A percentile compares a stretch with the other conserved stretches of the same genome.
phyloP scores from a whole-genome alignment of 768 basidiomycete species.

The Boletus eberwhitei region DNA sequence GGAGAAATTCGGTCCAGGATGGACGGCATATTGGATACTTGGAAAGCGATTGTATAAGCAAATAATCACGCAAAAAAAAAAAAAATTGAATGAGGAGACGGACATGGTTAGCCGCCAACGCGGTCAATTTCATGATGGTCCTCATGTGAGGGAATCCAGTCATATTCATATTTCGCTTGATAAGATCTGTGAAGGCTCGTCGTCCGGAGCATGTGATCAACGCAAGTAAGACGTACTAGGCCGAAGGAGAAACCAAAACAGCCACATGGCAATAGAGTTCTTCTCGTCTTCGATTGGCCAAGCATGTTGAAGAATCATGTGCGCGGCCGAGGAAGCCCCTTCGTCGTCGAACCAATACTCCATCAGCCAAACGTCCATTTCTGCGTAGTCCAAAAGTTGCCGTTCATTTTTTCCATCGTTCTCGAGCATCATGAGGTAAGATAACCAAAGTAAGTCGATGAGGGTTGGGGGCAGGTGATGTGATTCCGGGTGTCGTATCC shows the following conservation, averaged over 20 bases:
- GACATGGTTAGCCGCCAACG: constrained; percentile 64
- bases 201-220: background rate
- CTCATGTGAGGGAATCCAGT: constrained; percentile 43
- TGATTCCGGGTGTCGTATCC: constrained; percentile 18
- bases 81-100: constrained; percentile 27
- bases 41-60: constrained; percentile 8
- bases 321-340: constrained; percentile 52
- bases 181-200: constrained; percentile 42
- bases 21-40: constrained; percentile 62
- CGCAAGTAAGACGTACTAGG: constrained; percentile 44
- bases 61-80: background rate
- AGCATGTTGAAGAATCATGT: constrained; percentile 37
- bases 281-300: constrained; percentile 59
- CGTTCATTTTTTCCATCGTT: constrained; percentile 69
- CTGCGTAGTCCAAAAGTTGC: constrained; percentile 69
- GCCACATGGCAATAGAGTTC: constrained; percentile 69
- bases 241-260: constrained; percentile 70
- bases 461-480: constrained; percentile 17
- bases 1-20: constrained; percentile 57
- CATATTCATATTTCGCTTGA: constrained; percentile 38
- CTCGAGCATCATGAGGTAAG: constrained; percentile 79
- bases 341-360: constrained; percentile 62
- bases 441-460: constrained; percentile 55
- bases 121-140: constrained; percentile 55
- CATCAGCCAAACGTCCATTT: constrained; percentile 59